Conservation (phyloP, 768 basidiomycete species). For the Sporobolomyces phaffii region DNA sequence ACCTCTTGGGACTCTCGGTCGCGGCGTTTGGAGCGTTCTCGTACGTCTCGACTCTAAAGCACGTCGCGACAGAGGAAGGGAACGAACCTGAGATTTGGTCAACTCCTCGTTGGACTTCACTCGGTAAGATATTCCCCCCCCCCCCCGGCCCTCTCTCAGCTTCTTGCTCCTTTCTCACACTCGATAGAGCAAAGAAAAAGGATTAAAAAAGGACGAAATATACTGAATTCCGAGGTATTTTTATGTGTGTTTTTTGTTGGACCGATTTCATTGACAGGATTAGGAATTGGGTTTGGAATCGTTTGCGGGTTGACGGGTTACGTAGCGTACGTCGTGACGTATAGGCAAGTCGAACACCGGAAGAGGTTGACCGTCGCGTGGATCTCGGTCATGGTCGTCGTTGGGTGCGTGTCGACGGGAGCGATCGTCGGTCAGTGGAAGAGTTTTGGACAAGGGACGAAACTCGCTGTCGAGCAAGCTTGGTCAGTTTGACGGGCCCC, state of each 20-base stretch:
- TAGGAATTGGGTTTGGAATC: too few species aligned
- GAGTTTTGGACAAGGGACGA: not conserved
- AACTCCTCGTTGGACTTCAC: not conserved
- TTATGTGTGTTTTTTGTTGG: too few species aligned
- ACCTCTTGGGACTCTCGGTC: not conserved
- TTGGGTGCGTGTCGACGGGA: not conserved
- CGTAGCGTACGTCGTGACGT: too few species aligned
- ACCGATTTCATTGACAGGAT: too few species aligned
- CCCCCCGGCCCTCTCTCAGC: not conserved
- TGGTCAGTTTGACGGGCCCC: too few species aligned
- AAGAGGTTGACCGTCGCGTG: too few species aligned
- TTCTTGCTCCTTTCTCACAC: too few species aligned
- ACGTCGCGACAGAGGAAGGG: conserved; percentile 8
- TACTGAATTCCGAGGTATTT: too few species aligned
- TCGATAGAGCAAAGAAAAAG: too few species aligned
- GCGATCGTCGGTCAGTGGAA: not conserved
- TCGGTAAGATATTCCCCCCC: not conserved
- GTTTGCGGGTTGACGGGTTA: too few species aligned
- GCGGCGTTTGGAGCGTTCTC: not conserved
- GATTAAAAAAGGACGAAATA: too few species aligned
- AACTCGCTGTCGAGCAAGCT: not conserved
- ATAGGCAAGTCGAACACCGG: too few species aligned
- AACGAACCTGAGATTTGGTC: conserved; percentile 1
- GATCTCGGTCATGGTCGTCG: not conserved
- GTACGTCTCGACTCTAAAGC: not conserved